phyloP scores from a whole-genome alignment of 345 rosid genomes.

The Brassica incana region DNA sequence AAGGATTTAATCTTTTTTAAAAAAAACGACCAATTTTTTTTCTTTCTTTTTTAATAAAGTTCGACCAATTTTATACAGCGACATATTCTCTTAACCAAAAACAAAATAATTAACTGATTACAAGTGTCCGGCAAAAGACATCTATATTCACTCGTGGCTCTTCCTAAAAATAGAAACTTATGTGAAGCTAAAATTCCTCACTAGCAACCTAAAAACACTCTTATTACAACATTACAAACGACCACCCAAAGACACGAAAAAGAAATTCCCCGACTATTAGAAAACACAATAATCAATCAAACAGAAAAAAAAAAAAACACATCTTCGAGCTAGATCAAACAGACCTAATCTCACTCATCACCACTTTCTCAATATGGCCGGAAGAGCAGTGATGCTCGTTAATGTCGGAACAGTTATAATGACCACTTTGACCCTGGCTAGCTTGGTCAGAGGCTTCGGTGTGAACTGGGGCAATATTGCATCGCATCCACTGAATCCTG shows the following conservation, averaged over 20 bases:
- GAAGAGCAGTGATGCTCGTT: conserved; percentile 37
- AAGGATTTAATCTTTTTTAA: too few relatives aligned
- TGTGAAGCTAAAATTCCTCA: conserved; percentile 25
- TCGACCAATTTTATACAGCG: neutral
- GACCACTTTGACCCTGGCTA: conserved; percentile 37
- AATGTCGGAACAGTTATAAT: conserved; percentile 23
- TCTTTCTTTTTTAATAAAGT: neutral
- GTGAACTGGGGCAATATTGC: conserved; percentile 80
- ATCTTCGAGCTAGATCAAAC: conserved; percentile 6
- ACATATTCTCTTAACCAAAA: conserved; percentile 13
- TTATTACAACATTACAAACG: conserved; percentile 27
- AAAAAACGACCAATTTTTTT: neutral
- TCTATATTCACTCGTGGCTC: neutral
- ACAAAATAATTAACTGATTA: neutral
- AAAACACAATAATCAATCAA: neutral
- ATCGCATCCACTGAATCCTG: conserved; percentile 61
- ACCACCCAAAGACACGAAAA: conserved; percentile 22
- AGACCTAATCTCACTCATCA: conserved; percentile 12
- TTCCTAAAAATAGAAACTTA: conserved; percentile 22
- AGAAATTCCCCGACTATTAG: neutral
- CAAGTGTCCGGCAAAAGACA: neutral
- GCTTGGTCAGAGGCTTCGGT: conserved; percentile 50
- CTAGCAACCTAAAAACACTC: conserved; percentile 31
- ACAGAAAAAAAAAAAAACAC: neutral
- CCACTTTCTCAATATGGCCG: conserved; percentile 31